phyloP scores from a whole-genome alignment of 1,284 basidiomycete genomes.

The Cystobasidium pallidum region DNA sequence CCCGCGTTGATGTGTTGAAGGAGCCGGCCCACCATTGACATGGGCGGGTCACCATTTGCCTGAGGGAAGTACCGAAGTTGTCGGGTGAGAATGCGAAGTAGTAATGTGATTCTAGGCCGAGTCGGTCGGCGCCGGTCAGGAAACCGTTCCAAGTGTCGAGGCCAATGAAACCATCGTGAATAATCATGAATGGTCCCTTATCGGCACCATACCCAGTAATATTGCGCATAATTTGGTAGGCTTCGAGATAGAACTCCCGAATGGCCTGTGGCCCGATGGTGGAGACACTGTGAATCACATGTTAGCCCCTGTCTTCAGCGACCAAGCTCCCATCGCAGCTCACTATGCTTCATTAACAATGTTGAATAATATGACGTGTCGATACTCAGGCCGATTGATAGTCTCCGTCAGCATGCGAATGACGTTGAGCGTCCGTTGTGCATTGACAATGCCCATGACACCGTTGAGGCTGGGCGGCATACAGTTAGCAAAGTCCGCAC shows the following conservation, averaged over 20 bases:
- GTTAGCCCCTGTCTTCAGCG: too few relatives aligned
- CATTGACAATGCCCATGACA: slow-evolving; percentile 63
- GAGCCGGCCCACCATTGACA: slow-evolving; percentile 52
- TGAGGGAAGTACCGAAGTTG: slow-evolving; percentile 45
- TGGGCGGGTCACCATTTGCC: slow-evolving; percentile 47
- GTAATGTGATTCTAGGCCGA: slow-evolving; percentile 72
- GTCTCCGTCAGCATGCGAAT: slow-evolving; percentile 54
- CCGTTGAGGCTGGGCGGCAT: slow-evolving; percentile 33
- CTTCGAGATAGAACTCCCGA: slow-evolving; percentile 50
- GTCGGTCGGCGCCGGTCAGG: slow-evolving; percentile 67
- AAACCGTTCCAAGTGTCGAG: slow-evolving; percentile 50
- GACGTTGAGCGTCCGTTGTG: slow-evolving; percentile 55
- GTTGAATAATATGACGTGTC: slow-evolving; percentile 52
- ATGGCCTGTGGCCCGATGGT: slow-evolving; percentile 18
- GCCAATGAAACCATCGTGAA: slow-evolving; percentile 53
- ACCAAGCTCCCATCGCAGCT: slow-evolving; percentile 48
- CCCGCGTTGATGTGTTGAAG: slow-evolving; percentile 49
- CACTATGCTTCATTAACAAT: slow-evolving; percentile 55
- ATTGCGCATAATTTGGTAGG: slow-evolving; percentile 59
- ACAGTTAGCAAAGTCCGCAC: neutral
- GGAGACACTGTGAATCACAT: slow-evolving; percentile 9
- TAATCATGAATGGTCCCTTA: slow-evolving; percentile 52
- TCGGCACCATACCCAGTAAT: slow-evolving; percentile 57
- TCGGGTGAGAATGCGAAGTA: slow-evolving; percentile 51
- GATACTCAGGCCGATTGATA: slow-evolving; percentile 54